phyloP scores from a whole-genome alignment of 2,329 filamentous ascomycete genomes.

The Fusarium ambrosium region DNA sequence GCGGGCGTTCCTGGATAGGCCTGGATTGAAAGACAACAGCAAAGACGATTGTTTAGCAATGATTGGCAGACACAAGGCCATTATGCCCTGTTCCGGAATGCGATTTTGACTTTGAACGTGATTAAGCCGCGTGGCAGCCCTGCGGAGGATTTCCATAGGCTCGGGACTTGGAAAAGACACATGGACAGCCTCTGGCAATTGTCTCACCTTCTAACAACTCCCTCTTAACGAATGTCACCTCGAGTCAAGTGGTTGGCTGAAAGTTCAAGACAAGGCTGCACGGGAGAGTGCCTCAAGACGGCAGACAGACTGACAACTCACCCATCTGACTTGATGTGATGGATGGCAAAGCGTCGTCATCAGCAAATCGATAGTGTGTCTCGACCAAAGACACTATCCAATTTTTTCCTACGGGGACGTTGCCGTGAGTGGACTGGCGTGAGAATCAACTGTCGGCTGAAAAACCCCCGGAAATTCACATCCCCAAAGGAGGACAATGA shows the following conservation, averaged over 20 bases:
- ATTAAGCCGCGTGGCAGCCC: conserved; percentile 18
- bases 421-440: neutral
- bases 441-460: conserved; percentile 15
- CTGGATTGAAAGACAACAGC: conserved; percentile 26
- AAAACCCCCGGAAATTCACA: conserved; percentile 1
- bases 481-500: conserved; percentile 1
- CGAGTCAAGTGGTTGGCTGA: conserved; percentile 25
- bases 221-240: conserved; percentile 22
- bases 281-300: conserved; percentile 5
- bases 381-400: conserved; percentile 13
- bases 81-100: conserved; percentile 43
- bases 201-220: conserved; percentile 33
- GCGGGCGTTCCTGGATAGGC: conserved; percentile 29
- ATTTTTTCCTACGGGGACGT: neutral
- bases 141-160: conserved; percentile 15
- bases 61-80: conserved; percentile 21
- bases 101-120: conserved; percentile 21
- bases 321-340: conserved; percentile 19
- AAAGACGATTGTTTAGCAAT: conserved; percentile 24
- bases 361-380: conserved; percentile 17
- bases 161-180: conserved; percentile 9
- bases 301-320: neutral
- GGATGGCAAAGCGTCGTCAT: conserved; percentile 16
- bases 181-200: conserved; percentile 8
- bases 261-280: neutral